Conservation (phyloP, 164 flowering plant genomes). For the Dillenia suffruticosa region DNA sequence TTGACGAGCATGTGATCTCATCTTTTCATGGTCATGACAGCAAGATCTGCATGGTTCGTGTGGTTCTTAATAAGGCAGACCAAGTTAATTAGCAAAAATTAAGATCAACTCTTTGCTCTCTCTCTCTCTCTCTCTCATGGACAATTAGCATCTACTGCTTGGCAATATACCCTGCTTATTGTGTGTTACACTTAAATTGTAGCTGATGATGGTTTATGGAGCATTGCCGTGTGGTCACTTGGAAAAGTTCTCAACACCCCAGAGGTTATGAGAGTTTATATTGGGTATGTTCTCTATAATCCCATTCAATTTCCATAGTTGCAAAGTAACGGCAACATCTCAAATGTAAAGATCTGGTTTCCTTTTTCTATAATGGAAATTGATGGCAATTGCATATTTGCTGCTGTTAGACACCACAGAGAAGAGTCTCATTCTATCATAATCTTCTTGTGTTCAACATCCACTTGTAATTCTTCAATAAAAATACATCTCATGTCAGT, state of each 20-base stretch:
- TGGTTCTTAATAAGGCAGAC: slow-evolving; percentile 95
- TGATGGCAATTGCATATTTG: no score
- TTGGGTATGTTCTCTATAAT: slow-evolving; percentile 39
- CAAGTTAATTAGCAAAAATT: slow-evolving; percentile 99
- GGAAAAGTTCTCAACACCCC: slow-evolving; percentile 78
- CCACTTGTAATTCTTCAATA: no score
- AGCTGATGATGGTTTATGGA: slow-evolving; percentile 84
- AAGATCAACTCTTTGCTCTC: slow-evolving; percentile 7
- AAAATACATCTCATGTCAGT: no score
- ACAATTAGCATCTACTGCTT: background rate
- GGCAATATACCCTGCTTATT: background rate
- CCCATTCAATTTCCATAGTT: no score
- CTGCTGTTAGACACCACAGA: no score
- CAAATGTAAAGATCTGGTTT: no score
- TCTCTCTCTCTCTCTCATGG: background rate
- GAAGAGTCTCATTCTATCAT: no score
- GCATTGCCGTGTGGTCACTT: slow-evolving; percentile 81
- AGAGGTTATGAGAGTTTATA: slow-evolving; percentile 70
- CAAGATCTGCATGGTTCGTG: slow-evolving; percentile 97
- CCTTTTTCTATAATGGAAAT: no score
- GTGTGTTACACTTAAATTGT: slow-evolving; percentile 5
- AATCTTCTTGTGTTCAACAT: no score
- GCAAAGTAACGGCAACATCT: no score
- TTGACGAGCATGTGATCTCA: slow-evolving; percentile 94
- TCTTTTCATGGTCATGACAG: slow-evolving; percentile 96